A percentile compares a stretch with the other conserved stretches of the same genome.
phyloP scores from a whole-genome alignment of 2,329 filamentous ascomycete species.

The Xenosphaeropsis pyriputrescens region DNA sequence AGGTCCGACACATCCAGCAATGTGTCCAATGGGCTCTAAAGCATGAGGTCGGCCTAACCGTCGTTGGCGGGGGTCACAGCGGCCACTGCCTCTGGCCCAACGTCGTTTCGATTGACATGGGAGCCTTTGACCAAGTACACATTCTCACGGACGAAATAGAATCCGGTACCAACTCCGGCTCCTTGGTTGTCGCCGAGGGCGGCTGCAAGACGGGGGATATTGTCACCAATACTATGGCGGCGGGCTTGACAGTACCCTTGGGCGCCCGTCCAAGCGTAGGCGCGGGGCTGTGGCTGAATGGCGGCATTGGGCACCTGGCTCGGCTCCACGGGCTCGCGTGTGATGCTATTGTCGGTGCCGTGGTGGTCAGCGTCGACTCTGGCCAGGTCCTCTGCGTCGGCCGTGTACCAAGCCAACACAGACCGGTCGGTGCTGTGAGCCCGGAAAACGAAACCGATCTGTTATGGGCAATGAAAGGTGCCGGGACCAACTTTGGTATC shows the following conservation, averaged over 20 bases:
- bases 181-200: conserved; percentile 33
- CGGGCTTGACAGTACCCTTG: conserved; percentile 38
- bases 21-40: no score
- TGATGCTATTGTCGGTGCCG: no score
- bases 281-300: conserved; percentile 47
- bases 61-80: conserved; percentile 44
- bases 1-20: no score
- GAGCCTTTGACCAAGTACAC: conserved; percentile 33
- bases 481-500: no score
- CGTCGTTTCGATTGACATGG: conserved; percentile 43
- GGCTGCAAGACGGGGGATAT: conserved; percentile 43
- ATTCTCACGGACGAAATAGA: conserved; percentile 19
- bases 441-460: no score
- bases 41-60: no score
- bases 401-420: no score
- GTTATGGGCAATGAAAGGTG: no score
- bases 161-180: conserved; percentile 5
- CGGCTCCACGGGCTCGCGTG: no score
- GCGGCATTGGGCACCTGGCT: conserved; percentile 49
- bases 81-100: conserved; percentile 38
- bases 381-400: no score
- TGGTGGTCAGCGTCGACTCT: no score
- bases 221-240: conserved; percentile 27
- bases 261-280: conserved; percentile 49
- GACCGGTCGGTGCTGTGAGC: no score